phyloP scores from a whole-genome alignment of 495 filamentous ascomycete species.

The Melanomma pulvis-pyrius region DNA sequence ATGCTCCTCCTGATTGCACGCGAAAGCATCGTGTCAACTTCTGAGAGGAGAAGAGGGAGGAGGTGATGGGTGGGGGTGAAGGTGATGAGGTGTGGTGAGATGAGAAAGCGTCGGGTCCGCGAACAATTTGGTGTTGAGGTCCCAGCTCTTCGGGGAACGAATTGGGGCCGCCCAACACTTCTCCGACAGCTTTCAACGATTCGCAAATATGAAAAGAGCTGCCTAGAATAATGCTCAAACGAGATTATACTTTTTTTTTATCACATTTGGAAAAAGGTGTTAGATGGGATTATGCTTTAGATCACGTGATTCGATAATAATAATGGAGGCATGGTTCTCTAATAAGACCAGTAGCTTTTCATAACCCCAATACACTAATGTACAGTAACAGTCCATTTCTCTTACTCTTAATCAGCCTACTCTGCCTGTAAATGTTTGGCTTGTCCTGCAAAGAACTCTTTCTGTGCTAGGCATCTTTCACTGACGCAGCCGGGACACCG shows the following conservation, averaged over 20 bases:
- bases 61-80: constrained; percentile 14
- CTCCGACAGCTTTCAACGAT: not conserved
- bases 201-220: not conserved
- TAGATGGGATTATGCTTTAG: not conserved
- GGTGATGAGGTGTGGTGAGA: constrained; percentile 1
- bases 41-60: constrained; percentile 9
- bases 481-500: constrained; percentile 94
- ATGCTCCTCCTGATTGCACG: constrained; percentile 42
- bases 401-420: not conserved
- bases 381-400: not conserved
- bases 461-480: constrained; percentile 85
- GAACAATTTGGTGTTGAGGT: constrained; percentile 27
- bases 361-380: not conserved
- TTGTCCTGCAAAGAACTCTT: constrained; percentile 74
- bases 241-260: no score
- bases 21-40: constrained; percentile 41
- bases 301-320: not conserved
- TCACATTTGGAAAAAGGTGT: no score
- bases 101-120: constrained; percentile 13
- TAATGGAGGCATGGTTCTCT: not conserved
- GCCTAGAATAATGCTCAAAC: no score
- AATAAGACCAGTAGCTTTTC: not conserved
- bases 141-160: constrained; percentile 11
- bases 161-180: not conserved
- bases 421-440: constrained; percentile 18